These are phyloP conservation scores for Sugiyamaella smithiae DNA, from an alignment of 805 yeast species.

Conservation along the genomic window DNA sequence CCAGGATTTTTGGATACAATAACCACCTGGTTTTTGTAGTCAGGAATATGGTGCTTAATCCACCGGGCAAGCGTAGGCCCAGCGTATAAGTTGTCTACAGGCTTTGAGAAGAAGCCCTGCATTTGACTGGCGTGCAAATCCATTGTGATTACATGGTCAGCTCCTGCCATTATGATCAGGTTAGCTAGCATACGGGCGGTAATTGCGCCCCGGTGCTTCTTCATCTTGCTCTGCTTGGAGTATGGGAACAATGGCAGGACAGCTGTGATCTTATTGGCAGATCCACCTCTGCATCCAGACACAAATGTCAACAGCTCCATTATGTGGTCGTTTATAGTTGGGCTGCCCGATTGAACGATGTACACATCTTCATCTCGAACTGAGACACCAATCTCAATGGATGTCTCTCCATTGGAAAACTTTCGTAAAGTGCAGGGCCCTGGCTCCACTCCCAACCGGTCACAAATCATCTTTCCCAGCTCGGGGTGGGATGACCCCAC, in stretches of 20 bases:
- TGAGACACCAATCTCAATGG: conserved; percentile 90
- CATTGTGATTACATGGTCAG: conserved; percentile 97
- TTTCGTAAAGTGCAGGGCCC: conserved; percentile 90
- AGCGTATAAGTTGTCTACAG: conserved; percentile 94
- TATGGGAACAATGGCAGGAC: conserved; percentile 98
- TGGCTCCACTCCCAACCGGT: conserved; percentile 84
- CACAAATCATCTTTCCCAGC: conserved; percentile 86
- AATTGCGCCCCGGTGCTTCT: conserved; percentile 97
- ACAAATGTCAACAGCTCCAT: conserved; percentile 94
- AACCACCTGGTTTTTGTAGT: conserved; percentile 78
- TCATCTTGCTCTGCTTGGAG: conserved; percentile 96
- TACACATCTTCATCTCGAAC: conserved; percentile 97
- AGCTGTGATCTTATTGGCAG: conserved; percentile 96
- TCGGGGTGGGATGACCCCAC: conserved; percentile 97
- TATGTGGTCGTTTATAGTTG: conserved; percentile 84
- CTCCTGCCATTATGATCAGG: conserved; percentile 94
- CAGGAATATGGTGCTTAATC: conserved; percentile 87
- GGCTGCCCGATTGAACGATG: conserved; percentile 86
- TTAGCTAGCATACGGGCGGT: conserved; percentile 98
- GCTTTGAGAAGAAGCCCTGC: conserved; percentile 98
- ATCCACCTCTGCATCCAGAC: conserved; percentile 95
- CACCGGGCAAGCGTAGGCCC: conserved; percentile 95
- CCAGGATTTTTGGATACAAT: conserved; percentile 99
- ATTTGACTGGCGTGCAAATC: conserved; percentile 94
- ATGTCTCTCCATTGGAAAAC: conserved; percentile 96